Evolutionary conservation across 768 basidiomycete genomes (phyloP).

Genomic region (Lactarius sp.): DNA sequence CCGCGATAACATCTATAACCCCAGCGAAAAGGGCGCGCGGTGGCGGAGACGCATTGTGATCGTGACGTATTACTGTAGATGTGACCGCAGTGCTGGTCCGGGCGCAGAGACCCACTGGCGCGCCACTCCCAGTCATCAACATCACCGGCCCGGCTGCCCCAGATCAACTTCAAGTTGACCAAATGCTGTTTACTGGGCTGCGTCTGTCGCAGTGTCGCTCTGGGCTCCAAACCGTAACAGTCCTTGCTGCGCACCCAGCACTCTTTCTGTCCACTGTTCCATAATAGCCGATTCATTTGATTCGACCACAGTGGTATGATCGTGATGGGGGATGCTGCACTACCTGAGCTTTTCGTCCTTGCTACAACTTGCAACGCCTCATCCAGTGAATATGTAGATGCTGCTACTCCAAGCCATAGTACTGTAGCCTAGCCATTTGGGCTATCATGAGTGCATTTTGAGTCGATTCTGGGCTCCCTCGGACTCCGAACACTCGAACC

Average conservation of each 20-base stretch:
- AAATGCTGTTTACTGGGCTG: not conserved
- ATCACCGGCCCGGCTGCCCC: too few relatives aligned
- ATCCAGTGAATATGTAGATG: not conserved
- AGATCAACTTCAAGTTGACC: too few relatives aligned
- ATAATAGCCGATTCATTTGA: not conserved
- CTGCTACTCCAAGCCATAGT: not conserved
- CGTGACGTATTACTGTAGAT: too few relatives aligned
- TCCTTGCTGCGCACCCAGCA: conserved; percentile 3
- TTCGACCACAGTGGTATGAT: not conserved
- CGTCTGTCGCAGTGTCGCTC: too few relatives aligned
- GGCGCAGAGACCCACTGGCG: too few relatives aligned
- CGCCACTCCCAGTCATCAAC: too few relatives aligned
- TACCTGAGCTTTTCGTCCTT: not conserved
- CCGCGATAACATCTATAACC: too few relatives aligned
- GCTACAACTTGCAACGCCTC: not conserved
- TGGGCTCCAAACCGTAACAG: not conserved
- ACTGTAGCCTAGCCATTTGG: not conserved
- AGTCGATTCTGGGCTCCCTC: not conserved
- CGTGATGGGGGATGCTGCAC: not conserved
- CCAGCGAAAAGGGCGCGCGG: too few relatives aligned
- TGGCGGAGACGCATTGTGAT: too few relatives aligned
- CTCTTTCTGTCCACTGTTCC: not conserved
- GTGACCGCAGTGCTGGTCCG: too few relatives aligned
- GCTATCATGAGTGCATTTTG: not conserved
- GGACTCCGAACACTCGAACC: too few relatives aligned